Base-by-base conservation (phyloP, 1,284 basidiomycete species). In the Boletus sp. region DNA sequence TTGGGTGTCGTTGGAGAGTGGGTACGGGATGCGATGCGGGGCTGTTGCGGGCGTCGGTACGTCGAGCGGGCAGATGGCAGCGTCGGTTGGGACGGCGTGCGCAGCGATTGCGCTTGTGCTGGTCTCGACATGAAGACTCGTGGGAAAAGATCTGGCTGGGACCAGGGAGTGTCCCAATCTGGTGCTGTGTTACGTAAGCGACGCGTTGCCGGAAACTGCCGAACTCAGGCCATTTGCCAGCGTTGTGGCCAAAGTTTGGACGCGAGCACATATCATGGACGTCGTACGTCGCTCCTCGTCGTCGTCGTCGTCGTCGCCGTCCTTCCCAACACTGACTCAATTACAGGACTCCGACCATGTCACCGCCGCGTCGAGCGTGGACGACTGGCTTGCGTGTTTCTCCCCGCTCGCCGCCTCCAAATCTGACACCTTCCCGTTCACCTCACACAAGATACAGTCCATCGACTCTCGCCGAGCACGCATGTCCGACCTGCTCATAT, bases 401-500 rank as follows among this genome's bases (percentile, higher is more conserved):
- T 53, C 61, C 14, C 34, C 38, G 2, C 27, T 25, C 34, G n/a
- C 44, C 14, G 23, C 40, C 23, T 57, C 60, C 19, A 59, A 25
- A 16, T 39, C 48, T 7, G 14, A 27, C n/a, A n/a, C 41, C 20
- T 62, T 66, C 23, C 61, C 61, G 16, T 61, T 64, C 45, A 48
- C 44, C 39, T 19, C 48, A 10, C 56, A 46, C 46, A 59, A 54
- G 23, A 56, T 50, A 41, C 58, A 50, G 48, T 72, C 78, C 61
- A 82, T 89, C 44, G 77, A 80, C 57, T 67, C 71, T 32, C 76
- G 86, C 38, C 78, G 88, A 30, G 78, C 76, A 2, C 68, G 68
- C 33, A 72, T 88, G 69, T 71, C 74, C 25, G 83, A 84, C 60
- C 57, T 73, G 38, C 79, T 90, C 38, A 76, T 89, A 22, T 86